Base-by-base conservation (phyloP, 2,329 filamentous ascomycete genomes). In the Aspergillus sergii region DNA sequence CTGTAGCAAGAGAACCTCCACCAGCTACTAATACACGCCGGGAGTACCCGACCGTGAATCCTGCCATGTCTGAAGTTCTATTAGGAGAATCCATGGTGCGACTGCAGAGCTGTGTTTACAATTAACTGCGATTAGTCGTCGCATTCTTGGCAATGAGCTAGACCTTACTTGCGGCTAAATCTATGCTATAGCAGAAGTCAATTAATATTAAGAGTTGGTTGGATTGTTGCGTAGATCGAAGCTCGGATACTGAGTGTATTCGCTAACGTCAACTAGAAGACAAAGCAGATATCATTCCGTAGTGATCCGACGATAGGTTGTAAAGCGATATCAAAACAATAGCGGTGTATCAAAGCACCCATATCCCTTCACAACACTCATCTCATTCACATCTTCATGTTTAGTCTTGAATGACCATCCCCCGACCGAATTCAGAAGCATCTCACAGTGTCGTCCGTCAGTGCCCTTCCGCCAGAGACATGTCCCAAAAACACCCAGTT, bases 391-490 rank as follows among this genome's bases (percentile, higher is more conserved):
- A 26, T 73, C 66, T 0, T 66, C 65, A 59, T 75, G 70, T 64
- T 83, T 83, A 7, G 78, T 81, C 64, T 83, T 83, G 64, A 82
- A 80, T 5, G 76, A 78, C 79, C 80, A 83, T 1, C 78, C 77
- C 5, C 66, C 73, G 16, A 67, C 66, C 14, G 66, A 60, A 61
- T 80, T 82, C 26, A 66, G 58, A n/a, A 79, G 48, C n/a, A 81
- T 68, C 19, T 74, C 63, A 5, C 69, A 65, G 26, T 45, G 48
- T 26, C 10, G 14, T 53, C 59, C 39, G 14, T 60, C 41, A n/a
- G 12, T 32, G 10, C 10, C 56, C 32, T n/a, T 66, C 56, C 58
- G 64, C 80, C 80, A 83, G 6, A 82, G 64, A 69, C 75, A 80
- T 6, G 74, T 71, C 2, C 80, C 80, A 46, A 81, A 70, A 2